phyloP scores from a whole-genome alignment of 306 rosid genomes.

The Abrus pulchellus region DNA sequence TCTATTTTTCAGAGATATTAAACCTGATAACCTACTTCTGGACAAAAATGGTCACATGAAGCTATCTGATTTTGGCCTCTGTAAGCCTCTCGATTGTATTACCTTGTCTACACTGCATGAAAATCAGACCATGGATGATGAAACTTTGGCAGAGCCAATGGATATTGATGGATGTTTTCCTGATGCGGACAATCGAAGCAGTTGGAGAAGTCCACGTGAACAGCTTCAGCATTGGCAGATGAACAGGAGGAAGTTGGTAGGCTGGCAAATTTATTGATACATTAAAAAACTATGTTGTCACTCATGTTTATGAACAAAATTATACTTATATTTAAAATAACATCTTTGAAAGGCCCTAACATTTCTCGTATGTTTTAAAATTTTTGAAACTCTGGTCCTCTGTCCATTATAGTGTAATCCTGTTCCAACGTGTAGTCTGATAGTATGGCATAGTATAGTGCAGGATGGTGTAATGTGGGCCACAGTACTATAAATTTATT shows the following conservation, averaged over 20 bases:
- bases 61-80: constrained; percentile 99
- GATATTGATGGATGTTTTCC: constrained; percentile 65
- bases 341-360: constrained; percentile 32
- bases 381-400: background rate
- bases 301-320: constrained; percentile 14
- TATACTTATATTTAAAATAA: constrained; percentile 19
- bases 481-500: constrained; percentile 12
- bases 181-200: constrained; percentile 77
- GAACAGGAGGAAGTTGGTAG: constrained; percentile 98
- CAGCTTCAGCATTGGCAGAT: constrained; percentile 99
- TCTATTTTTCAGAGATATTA: constrained; percentile 82
- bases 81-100: constrained; percentile 94
- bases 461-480: constrained; percentile 39
- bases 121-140: constrained; percentile 85
- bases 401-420: background rate
- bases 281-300: constrained; percentile 17
- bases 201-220: constrained; percentile 93
- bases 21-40: constrained; percentile 95
- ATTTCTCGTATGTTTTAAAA: constrained; percentile 7
- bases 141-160: constrained; percentile 85
- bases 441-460: constrained; percentile 9
- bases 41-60: constrained; percentile 98
- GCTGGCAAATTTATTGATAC: constrained; percentile 48
- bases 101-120: constrained; percentile 93
- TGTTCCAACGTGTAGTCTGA: constrained; percentile 3